Percentiles rank a stretch among this genome's conserved stretches.
Conservation (phyloP, 2,329 filamentous ascomycete species). For the Byssochlamys sp. region DNA sequence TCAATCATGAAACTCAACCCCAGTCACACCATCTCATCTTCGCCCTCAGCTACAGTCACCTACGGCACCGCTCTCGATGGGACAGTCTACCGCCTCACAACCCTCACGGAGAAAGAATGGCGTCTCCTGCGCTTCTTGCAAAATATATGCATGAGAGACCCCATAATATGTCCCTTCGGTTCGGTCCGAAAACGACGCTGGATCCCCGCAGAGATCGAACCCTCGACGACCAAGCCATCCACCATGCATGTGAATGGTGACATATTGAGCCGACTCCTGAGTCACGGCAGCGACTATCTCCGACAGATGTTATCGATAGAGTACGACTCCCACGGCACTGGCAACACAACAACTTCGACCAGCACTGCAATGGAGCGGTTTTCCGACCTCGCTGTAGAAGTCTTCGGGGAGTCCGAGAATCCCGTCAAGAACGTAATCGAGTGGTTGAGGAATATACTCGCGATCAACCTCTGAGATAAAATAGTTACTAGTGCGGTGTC, state of each 20-base stretch:
- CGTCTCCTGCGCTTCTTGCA: conserved; percentile 64
- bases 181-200: conserved; percentile 21
- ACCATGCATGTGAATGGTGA: conserved; percentile 61
- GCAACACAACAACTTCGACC: not conserved
- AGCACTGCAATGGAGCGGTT: conserved; percentile 32
- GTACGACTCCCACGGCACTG: conserved; percentile 6
- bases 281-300: conserved; percentile 28
- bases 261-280: conserved; percentile 48
- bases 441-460: conserved; percentile 27
- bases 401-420: conserved; percentile 33
- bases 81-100: conserved; percentile 57
- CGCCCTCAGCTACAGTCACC: conserved; percentile 33
- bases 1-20: conserved; percentile 24
- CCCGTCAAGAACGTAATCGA: conserved; percentile 19
- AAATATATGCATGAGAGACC: conserved; percentile 49
- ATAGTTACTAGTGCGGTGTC: not conserved
- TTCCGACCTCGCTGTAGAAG: conserved; percentile 39
- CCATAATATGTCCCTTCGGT: conserved; percentile 43
- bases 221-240: conserved; percentile 31
- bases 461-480: conserved; percentile 10
- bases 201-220: conserved; percentile 27
- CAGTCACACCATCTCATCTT: conserved; percentile 9
- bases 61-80: conserved; percentile 63
- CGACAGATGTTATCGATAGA: conserved; percentile 19
- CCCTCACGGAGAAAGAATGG: conserved; percentile 56